These are phyloP conservation scores for Lentinula boryana DNA, from an alignment of 768 basidiomycete genomes.

Conservation along the genomic window DNA sequence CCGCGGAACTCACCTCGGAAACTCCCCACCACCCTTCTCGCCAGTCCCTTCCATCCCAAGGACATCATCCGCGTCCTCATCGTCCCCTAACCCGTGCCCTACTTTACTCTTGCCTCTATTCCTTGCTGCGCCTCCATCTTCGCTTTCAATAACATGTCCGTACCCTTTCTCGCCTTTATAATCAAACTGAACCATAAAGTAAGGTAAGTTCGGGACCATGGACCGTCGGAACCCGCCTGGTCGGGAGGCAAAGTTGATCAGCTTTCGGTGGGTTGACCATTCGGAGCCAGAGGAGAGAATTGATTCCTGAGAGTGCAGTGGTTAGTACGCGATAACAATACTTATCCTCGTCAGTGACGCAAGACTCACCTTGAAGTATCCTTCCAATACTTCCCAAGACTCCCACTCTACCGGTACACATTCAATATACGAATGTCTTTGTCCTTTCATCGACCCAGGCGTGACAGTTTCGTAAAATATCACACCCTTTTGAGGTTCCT, in stretches of 20 bases:
- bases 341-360: not conserved
- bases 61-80: conserved; percentile 13
- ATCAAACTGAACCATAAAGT: conserved; percentile 99
- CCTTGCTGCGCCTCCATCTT: conserved; percentile 37
- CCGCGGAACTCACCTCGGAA: conserved; percentile 58
- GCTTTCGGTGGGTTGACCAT: conserved; percentile 97
- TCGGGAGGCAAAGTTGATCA: conserved; percentile 87
- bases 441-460: conserved; percentile 61
- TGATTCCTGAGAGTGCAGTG: conserved; percentile 60
- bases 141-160: conserved; percentile 95
- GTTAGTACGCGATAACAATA: not conserved
- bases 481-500: conserved; percentile 77
- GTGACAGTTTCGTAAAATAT: conserved; percentile 95
- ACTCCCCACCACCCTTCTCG: conserved; percentile 87
- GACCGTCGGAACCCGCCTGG: conserved; percentile 92
- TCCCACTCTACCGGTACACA: conserved; percentile 90
- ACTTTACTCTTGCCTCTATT: not conserved
- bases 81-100: not conserved
- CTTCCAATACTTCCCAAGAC: conserved; percentile 80
- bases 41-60: conserved; percentile 64
- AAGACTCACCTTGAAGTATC: conserved; percentile 78
- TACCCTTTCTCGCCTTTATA: conserved; percentile 97
- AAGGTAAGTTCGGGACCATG: conserved; percentile 95
- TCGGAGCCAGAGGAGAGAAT: conserved; percentile 90
- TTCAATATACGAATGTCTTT: conserved; percentile 91